These are phyloP conservation scores for Ceratobasidium theobromae DNA, from an alignment of 1,284 basidiomycete genomes.

Conservation along the genomic window DNA sequence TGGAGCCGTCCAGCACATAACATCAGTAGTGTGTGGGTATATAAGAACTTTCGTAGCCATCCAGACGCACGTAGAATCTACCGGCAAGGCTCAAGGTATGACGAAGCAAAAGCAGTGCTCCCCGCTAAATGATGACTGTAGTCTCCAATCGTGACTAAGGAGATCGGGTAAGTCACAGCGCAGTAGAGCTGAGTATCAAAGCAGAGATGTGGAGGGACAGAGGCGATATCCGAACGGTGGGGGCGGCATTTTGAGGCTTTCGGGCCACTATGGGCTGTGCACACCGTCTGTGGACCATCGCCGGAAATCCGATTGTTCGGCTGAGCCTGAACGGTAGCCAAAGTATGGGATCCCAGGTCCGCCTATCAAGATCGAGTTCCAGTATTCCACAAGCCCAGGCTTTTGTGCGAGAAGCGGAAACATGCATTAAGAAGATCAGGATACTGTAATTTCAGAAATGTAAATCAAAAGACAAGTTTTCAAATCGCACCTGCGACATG, in stretches of 20 bases:
- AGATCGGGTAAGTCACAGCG: too few species aligned
- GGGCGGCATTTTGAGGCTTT: conserved; percentile 24
- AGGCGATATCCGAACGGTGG: conserved; percentile 5
- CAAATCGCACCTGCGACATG: not conserved
- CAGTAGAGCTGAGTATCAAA: not conserved
- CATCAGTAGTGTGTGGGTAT: conserved; percentile 20
- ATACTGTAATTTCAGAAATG: not conserved
- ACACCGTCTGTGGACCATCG: conserved; percentile 16
- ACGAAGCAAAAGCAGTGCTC: conserved; percentile 5
- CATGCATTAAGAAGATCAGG: not conserved
- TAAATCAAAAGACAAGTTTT: not conserved
- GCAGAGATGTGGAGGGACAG: conserved; percentile 1
- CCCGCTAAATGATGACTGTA: not conserved
- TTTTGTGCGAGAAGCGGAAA: not conserved
- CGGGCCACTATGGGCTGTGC: conserved; percentile 23
- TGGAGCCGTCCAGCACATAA: conserved; percentile 15
- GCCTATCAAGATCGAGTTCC: conserved; percentile 29
- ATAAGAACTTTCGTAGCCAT: conserved; percentile 22
- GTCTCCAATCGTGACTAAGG: conserved; percentile 1
- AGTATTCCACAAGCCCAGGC: not conserved
- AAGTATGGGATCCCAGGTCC: conserved; percentile 14
- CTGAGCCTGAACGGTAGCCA: not conserved
- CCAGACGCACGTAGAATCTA: conserved; percentile 26
- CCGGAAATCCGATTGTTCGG: conserved; percentile 4
- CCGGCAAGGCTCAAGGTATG: not conserved